phyloP scores from a whole-genome alignment of 257 asterid genomes.

The Plantago ovata region DNA sequence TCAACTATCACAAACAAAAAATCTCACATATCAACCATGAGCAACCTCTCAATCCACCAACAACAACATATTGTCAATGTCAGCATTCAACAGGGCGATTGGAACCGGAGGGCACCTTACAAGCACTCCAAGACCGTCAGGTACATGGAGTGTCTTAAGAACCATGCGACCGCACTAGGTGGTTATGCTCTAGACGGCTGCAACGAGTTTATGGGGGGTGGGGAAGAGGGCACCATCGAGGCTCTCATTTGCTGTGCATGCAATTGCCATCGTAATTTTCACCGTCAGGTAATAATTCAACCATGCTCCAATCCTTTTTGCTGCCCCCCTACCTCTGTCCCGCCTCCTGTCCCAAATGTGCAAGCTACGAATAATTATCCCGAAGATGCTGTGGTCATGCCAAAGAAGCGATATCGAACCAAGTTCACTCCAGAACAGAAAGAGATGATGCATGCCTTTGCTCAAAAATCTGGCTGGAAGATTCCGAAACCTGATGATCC shows the following conservation, averaged over 20 bases:
- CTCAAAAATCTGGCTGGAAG: conserved; percentile 50
- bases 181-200: conserved; percentile 36
- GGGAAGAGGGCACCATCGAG: conserved; percentile 29
- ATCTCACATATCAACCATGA: too few relatives aligned
- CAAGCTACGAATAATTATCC: too few relatives aligned
- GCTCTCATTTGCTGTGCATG: conserved; percentile 35
- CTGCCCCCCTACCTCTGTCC: background rate
- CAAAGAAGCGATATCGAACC: conserved; percentile 45
- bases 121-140: conserved; percentile 1
- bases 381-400: background rate
- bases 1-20: too few relatives aligned
- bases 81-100: too few relatives aligned
- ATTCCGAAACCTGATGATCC: conserved; percentile 47
- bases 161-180: conserved; percentile 38
- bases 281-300: conserved; percentile 6
- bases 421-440: conserved; percentile 49
- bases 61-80: too few relatives aligned
- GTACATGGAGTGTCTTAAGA: conserved; percentile 45
- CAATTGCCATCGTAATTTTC: conserved; percentile 37
- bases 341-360: too few relatives aligned
- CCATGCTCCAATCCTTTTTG: background rate
- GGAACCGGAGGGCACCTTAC: background rate
- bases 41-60: too few relatives aligned
- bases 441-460: conserved; percentile 47
- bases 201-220: conserved; percentile 38